Base-by-base conservation (phyloP, 306 rosid species). In the Corylus avellana region DNA sequence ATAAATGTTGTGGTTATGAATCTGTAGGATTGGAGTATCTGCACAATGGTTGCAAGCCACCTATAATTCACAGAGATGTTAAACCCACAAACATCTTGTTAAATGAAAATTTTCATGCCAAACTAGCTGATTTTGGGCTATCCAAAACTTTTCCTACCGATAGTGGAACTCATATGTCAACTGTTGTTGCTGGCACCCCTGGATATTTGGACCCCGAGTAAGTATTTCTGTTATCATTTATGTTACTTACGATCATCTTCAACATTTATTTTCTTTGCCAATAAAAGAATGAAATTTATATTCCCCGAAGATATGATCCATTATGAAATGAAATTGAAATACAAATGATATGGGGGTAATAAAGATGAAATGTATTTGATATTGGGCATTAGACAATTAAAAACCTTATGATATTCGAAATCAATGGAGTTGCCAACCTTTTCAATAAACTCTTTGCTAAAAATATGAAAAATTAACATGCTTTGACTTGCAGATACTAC, bases 1-100 rank as follows among this genome's bases (percentile, higher is more conserved):
- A 58, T 53, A 11, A 56, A 46, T 29, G 42, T 14, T 32, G 8
- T 32, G 11, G n/a, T 13, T 1, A 12, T 1, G 9, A 6, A 63
- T 55, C 37, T 44, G 57, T 80, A 90, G 91, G 93, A 72, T 16
- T 90, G 71, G 94, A 90, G 79, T 90, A 90, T 77, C 75, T 90
- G 68, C 91, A 90, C 46, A 48, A 75, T 13, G 91, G 91, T 80
- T 86, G 91, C 49, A 84, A 69, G 75, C 89, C 87, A n/a, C 83
- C 75, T 6, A 82, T 83, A 62, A 47, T 77, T 35, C 94, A 90
- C 16, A 86, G 89, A 79, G 90, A 88, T 71, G 89, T 88, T 49
- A 90, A 90, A 72, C 22, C 80, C 46, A n/a, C 86, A 42, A 90
- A 90, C 72, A 83, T 90, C 70, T 85, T 86, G 66, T 50, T 86